phyloP scores from a whole-genome alignment of 2,329 filamentous ascomycete species.

The Paraphaeosphaeria sporulosa region DNA sequence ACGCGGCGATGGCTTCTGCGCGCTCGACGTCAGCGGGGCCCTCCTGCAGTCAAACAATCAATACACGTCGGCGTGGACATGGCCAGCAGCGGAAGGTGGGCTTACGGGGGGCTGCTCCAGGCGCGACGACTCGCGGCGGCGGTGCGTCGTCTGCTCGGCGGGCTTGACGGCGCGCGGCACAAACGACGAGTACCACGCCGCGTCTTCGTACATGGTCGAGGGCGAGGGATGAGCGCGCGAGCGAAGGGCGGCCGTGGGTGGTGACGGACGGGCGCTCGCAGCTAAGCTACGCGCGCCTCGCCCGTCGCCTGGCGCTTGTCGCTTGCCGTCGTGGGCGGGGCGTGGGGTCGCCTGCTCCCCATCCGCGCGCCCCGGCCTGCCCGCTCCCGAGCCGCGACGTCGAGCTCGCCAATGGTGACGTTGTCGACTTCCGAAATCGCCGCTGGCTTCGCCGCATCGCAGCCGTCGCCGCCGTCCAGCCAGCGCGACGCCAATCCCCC shows the following conservation, averaged over 20 bases:
- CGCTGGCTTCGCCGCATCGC: conserved; percentile 8
- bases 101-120: conserved; percentile 63
- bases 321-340: conserved; percentile 1
- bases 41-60: conserved; percentile 58
- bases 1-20: conserved; percentile 64
- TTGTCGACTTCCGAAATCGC: conserved; percentile 23
- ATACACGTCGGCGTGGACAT: conserved; percentile 47
- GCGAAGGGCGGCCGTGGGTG: conserved; percentile 13
- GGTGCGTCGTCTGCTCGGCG: conserved; percentile 61
- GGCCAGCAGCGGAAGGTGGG: conserved; percentile 36
- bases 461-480: conserved; percentile 15
- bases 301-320: no score
- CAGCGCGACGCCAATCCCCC: no score
- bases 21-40: conserved; percentile 62
- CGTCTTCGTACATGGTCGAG: conserved; percentile 75
- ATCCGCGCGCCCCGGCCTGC: conserved; percentile 10
- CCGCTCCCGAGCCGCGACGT: conserved; percentile 14
- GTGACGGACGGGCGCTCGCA: no score
- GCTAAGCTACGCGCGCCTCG: no score
- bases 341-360: conserved; percentile 17
- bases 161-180: conserved; percentile 68
- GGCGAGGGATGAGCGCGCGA: neutral
- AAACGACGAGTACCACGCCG: conserved; percentile 77
- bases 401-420: conserved; percentile 22
- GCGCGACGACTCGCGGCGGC: conserved; percentile 74